A percentile compares a stretch with the other conserved stretches of the same genome.
Conservation (phyloP, 2,329 filamentous ascomycete species). For the Botrytis pseudocinerea region DNA sequence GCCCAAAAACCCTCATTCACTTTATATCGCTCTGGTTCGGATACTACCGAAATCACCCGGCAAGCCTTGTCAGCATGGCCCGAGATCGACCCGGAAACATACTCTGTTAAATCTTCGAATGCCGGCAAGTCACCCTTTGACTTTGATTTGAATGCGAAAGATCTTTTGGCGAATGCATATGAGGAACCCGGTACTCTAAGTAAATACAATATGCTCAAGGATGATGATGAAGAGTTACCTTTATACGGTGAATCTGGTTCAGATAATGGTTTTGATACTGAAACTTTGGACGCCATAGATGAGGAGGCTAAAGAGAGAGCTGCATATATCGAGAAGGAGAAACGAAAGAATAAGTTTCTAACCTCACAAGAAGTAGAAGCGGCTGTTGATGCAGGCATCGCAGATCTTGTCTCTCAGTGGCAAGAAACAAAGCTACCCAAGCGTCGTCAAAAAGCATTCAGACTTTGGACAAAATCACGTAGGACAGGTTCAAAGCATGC, state of each 20-base stretch:
- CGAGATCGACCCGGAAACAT: conserved; percentile 32
- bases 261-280: conserved; percentile 56
- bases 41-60: conserved; percentile 32
- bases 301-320: conserved; percentile 38
- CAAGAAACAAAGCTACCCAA: conserved; percentile 56
- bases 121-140: conserved; percentile 26
- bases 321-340: conserved; percentile 36
- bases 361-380: conserved; percentile 50
- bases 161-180: conserved; percentile 23
- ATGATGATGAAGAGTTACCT: conserved; percentile 49
- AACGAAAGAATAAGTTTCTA: conserved; percentile 41
- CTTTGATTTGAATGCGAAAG: conserved; percentile 12
- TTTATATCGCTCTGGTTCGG: conserved; percentile 32
- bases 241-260: conserved; percentile 56
- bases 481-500: conserved; percentile 43
- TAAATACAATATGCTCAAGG: conserved; percentile 46
- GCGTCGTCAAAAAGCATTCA: conserved; percentile 56
- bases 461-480: conserved; percentile 60
- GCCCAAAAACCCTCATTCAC: conserved; percentile 41
- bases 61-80: conserved; percentile 39
- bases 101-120: neutral
- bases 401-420: conserved; percentile 57
- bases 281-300: conserved; percentile 62
- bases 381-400: conserved; percentile 56
- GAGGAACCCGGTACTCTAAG: conserved; percentile 39